Evolutionary conservation across 2,329 filamentous ascomycete species (phyloP).

Genomic region (Blumeria graminis): DNA sequence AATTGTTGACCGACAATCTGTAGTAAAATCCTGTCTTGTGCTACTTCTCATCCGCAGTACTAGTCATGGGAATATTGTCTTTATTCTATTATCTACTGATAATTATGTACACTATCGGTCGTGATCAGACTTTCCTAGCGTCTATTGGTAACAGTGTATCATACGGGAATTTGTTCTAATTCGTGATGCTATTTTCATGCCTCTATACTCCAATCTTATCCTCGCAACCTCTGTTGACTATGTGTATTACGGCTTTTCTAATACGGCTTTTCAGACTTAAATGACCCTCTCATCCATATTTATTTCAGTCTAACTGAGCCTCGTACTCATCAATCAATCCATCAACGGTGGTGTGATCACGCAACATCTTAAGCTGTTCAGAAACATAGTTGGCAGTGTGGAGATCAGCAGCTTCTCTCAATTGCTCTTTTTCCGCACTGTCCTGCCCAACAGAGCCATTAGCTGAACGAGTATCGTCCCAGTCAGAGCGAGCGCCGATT

Average conservation of each 20-base stretch:
- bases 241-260: too few species aligned
- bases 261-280: too few species aligned
- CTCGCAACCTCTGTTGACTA: too few species aligned
- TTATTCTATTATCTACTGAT: too few species aligned
- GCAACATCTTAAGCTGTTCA: constrained; percentile 54
- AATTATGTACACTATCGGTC: too few species aligned
- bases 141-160: too few species aligned
- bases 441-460: constrained; percentile 23
- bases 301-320: constrained; percentile 24
- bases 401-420: constrained; percentile 32
- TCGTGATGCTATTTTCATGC: too few species aligned
- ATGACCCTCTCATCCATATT: not conserved
- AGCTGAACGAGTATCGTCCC: constrained; percentile 23
- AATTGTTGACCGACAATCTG: constrained; percentile 87
- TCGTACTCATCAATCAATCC: constrained; percentile 35
- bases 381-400: constrained; percentile 64
- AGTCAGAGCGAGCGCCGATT: constrained; percentile 67
- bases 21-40: constrained; percentile 30
- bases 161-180: too few species aligned
- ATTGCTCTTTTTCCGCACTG: constrained; percentile 25
- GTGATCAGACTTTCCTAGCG: too few species aligned
- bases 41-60: too few species aligned
- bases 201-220: too few species aligned
- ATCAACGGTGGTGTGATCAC: constrained; percentile 18
- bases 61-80: too few species aligned